Evolutionary conservation across 2,329 filamentous ascomycete species (phyloP), one percentile per base, ranked within the genome.

Genomic region (Alternaria gansuensis): DNA sequence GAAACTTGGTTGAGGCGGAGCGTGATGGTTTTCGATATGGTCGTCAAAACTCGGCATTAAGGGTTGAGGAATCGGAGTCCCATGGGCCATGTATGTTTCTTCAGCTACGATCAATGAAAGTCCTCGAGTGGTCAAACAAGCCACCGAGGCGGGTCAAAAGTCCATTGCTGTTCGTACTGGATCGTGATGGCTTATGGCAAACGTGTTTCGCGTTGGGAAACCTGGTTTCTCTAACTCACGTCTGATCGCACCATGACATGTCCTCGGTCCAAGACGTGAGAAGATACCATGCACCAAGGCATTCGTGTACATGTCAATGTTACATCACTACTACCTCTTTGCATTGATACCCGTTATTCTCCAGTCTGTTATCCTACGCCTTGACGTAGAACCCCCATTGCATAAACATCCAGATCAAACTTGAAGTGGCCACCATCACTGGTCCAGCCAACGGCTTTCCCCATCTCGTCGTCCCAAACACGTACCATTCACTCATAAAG

Each of bases 401-500:
- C 69, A 75, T 69, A 62, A 81, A 72, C 86, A 90, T 90, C 88
- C 88, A 90, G 33, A 80, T 71, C 65, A 86, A 69, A 43, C 83
- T 86, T 34, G 79, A 77, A 28, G 81, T 84, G 36, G 82, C 83
- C 39, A 89, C 84, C 56, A 84, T 67, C 58, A 88, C 71, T n/a
- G 88, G 87, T 51, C 84, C 84, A 46, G 84, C 79, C 66, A 89
- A 80, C 26, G 86, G 83, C 36, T 82, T 81, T 36, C 84, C 84
- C 74, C 90, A 86, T 64, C 84, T 86, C 68, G 92, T 88, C 21
- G 88, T 94, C 69, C 89, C 89, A 79, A 90, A 97, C 4, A 93
- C 78, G 64, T 91, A 82, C 82, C 91, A 90, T 83, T 99, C 95
- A 67, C 85, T 89, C 60, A 87, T 83, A 77, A 71, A 71, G 51